Evolutionary conservation across 768 basidiomycete genomes (phyloP), one percentile per base, ranked within the genome.

Genomic region (Amanita molliuscula): DNA sequence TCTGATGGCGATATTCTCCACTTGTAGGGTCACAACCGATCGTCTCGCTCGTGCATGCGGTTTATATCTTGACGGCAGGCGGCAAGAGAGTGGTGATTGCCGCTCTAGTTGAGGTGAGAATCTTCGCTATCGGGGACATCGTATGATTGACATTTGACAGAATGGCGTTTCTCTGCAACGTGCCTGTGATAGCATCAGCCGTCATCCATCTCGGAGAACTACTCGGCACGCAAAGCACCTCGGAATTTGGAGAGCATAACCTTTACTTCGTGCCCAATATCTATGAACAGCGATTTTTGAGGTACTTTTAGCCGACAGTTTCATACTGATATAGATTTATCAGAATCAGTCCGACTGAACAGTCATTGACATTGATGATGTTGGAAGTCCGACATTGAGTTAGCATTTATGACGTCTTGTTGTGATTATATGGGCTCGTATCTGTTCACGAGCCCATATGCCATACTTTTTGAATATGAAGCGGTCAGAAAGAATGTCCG

Each of bases 1-100:
- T n/a, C 62, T 74, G 34, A 65, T 73, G 53, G 57, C 76, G 47
- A 74, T 77, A 44, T 78, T 80, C 59, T 78, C 78, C 8, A 69
- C 78, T 8, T 76, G 75, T 45, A 69, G 77, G 50, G 60, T 72
- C 45, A 77, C 75, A 5, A 77, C 71, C 6, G n/a, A 55, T 72
- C 33, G 68, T 69, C n/a, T 70, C 71, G 3, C 56, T 72, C n/a
- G 69, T 77, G 2, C 77, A 77, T 42, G 72, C 71, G 0, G 58
- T 63, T 25, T 67, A 70, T 54, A 70, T 79, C 46, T 59, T 71
- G 18, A 55, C 42, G 1, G 53, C 55, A 8, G 61, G 62, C 18
- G 64, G 62, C 3, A 53, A 54, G 6, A 55, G 60, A 40, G 63
- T 67, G 21, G 50, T 70, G 6, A 63, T 72, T 26, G 61, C 70